Evolutionary conservation across 495 filamentous ascomycete species (phyloP), one percentile per base, ranked within the genome.

Genomic region (Neurospora sp.): DNA sequence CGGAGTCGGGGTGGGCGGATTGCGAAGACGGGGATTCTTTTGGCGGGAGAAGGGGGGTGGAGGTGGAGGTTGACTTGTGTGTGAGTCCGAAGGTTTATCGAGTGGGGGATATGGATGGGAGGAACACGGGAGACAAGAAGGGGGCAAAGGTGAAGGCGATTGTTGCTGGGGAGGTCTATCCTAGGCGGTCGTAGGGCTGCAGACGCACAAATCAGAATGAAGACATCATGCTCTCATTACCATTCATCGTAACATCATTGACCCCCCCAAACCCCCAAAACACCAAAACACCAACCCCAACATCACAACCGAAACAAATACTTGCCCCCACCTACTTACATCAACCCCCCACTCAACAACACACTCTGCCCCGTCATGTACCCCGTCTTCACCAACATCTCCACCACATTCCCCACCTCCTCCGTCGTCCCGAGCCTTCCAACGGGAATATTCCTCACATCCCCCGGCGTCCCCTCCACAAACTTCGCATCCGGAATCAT

Each of bases 301-400:
- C 22, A 65, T 65, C 53, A 65, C 53, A 35, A 18, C 53, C 53
- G 18, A 65, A 65, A 18, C 53, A 35, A 35, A 37, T 65, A 65
- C 53, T 65, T 18, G 35, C 53, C 53, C 53, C 53, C 53, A 65
- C 53, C 6, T 18, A 65, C 14, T 7, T 72, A 83, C 72, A 84
- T 85, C 59, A 90, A 80, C 39, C 88, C 89, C 14, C 89, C 88
- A 48, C 84, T 88, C 75, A 88, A 75, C 77, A 88, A 76, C 61
- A 89, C 83, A 73, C 86, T 88, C 79, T 88, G 88, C 18, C 85
- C 88, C 5, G 91, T 93, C 81, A 91, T 84, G 76, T 92, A 93
- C 5, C 90, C 91, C 16, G 89, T 93, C 73, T 82, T 87, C 71
- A 87, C 87, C 70, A 91, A 81, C 89, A 91, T 90, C 1, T 83